Percentiles rank a stretch among this genome's conserved stretches.
Evolutionary conservation across 371 early-diverging fungal genomes (phyloP).

Genomic region (Circinella umbellata): DNA sequence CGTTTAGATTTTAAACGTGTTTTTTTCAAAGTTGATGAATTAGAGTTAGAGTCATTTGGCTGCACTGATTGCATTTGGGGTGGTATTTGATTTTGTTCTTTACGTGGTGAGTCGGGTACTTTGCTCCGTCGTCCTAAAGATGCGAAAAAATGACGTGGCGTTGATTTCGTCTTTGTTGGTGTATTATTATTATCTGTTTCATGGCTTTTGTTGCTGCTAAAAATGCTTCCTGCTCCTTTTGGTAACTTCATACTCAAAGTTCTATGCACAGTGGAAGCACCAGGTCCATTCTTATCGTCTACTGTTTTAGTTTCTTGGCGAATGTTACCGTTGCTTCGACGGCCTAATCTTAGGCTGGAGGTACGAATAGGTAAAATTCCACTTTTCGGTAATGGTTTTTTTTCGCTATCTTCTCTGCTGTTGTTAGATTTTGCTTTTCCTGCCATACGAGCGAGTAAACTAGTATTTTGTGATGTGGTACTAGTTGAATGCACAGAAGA

Average conservation of each 20-base stretch:
- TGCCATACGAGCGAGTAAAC: not conserved
- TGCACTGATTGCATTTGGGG: not conserved
- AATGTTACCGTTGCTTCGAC: not conserved
- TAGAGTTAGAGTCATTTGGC: not conserved
- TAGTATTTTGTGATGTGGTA: not conserved
- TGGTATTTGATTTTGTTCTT: not conserved
- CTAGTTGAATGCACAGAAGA: slow-evolving; percentile 1
- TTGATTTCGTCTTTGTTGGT: not conserved
- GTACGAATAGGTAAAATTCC: slow-evolving; percentile 1
- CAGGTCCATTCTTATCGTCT: not conserved
- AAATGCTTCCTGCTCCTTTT: not conserved
- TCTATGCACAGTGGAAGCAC: not conserved
- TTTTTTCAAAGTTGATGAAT: not conserved
- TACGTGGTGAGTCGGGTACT: not conserved
- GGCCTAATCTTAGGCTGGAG: not conserved
- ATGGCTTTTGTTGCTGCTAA: not conserved
- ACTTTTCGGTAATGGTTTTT: not conserved
- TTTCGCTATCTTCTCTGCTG: not conserved
- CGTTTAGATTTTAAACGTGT: slow-evolving; percentile 8
- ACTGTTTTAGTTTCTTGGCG: not conserved
- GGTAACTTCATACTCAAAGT: slow-evolving; percentile 2
- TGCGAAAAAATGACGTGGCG: not conserved
- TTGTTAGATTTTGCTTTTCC: not conserved
- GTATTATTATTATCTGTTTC: not conserved
- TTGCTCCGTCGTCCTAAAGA: slow-evolving; percentile 4